phyloP scores from a whole-genome alignment of 768 basidiomycete species.

The Galerina sulciceps region DNA sequence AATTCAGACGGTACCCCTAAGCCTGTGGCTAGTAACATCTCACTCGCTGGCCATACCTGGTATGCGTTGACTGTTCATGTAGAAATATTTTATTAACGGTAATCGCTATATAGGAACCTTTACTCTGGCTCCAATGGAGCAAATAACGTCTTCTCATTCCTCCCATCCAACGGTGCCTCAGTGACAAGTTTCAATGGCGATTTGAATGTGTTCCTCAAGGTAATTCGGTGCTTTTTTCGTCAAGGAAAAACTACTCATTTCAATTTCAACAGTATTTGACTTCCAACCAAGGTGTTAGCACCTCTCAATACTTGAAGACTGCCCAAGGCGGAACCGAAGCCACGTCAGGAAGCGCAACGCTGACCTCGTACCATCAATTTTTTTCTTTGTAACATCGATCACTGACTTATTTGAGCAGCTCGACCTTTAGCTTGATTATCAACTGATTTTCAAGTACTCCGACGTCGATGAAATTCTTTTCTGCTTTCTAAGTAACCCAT shows the following conservation, averaged over 20 bases:
- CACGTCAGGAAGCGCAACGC: constrained; percentile 56
- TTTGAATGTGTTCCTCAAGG: constrained; percentile 55
- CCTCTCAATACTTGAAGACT: constrained; percentile 60
- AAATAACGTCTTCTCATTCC: constrained; percentile 57
- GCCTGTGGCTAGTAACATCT: constrained; percentile 48
- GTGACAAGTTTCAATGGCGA: constrained; percentile 59
- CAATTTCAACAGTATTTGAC: constrained; percentile 51
- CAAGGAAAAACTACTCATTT: not conserved
- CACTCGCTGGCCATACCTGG: constrained; percentile 57
- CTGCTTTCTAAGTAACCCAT: too few species aligned
- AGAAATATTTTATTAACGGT: not conserved
- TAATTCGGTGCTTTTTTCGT: constrained; percentile 16
- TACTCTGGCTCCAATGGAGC: constrained; percentile 56
- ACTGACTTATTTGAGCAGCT: constrained; percentile 29
- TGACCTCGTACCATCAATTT: constrained; percentile 50
- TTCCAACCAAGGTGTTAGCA: constrained; percentile 43
- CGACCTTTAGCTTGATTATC: constrained; percentile 49
- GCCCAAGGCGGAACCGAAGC: constrained; percentile 69
- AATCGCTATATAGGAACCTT: constrained; percentile 47
- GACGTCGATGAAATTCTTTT: not conserved
- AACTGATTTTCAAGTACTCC: constrained; percentile 31
- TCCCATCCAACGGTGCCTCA: constrained; percentile 34
- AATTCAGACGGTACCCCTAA: constrained; percentile 46
- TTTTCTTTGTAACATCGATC: not conserved
- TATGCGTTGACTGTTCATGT: constrained; percentile 19